Conservation (phyloP, 371 early-diverging fungal genomes). For the Mucor mucedo region DNA sequence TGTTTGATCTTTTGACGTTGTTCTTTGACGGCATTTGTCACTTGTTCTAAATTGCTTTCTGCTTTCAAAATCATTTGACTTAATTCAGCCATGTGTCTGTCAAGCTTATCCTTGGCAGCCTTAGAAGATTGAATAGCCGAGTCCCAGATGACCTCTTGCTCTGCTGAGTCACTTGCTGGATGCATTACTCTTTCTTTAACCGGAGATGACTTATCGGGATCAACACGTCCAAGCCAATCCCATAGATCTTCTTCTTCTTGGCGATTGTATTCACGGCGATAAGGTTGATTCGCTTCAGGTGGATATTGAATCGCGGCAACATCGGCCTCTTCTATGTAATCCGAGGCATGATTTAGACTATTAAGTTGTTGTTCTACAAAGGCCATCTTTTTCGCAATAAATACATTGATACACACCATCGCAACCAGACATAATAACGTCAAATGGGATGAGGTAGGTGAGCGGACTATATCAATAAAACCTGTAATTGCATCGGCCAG, state of each 20-base stretch:
- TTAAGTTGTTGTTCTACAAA: slow-evolving; percentile 36
- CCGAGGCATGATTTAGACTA: background rate
- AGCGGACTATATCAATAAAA: slow-evolving; percentile 6
- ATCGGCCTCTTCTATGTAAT: background rate
- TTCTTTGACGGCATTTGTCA: slow-evolving; percentile 23
- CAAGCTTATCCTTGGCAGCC: slow-evolving; percentile 22
- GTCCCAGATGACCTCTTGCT: slow-evolving; percentile 20
- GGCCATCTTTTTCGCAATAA: slow-evolving; percentile 41
- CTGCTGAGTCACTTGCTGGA: background rate
- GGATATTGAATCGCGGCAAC: background rate
- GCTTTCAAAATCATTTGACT: slow-evolving; percentile 32
- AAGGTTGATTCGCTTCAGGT: background rate
- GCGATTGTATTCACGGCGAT: slow-evolving; percentile 10
- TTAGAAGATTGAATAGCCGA: slow-evolving; percentile 13
- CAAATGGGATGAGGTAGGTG: slow-evolving; percentile 30
- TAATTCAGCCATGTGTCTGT: slow-evolving; percentile 29
- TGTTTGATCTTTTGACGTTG: slow-evolving; percentile 26
- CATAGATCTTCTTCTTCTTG: slow-evolving; percentile 26
- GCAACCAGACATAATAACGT: slow-evolving; percentile 33
- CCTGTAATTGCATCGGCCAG: slow-evolving; percentile 19
- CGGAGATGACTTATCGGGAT: slow-evolving; percentile 19
- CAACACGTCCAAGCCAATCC: slow-evolving; percentile 24
- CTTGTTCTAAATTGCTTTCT: slow-evolving; percentile 27
- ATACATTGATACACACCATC: slow-evolving; percentile 41
- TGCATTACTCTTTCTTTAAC: slow-evolving; percentile 4